Evolutionary conservation across 169 alveolate species (phyloP), one percentile per base, ranked within the genome.

Genomic region (Plasmodium falciparum): DNA sequence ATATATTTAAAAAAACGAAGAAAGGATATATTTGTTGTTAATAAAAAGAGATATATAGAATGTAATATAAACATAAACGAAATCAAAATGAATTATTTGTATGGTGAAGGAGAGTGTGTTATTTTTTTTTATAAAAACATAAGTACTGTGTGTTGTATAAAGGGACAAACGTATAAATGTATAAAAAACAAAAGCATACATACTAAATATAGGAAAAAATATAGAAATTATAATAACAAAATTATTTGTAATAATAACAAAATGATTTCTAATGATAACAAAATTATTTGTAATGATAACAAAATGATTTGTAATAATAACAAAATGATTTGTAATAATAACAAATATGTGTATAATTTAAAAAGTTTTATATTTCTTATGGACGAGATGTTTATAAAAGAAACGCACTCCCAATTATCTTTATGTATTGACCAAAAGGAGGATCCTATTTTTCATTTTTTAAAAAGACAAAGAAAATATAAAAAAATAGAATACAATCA

Each of bases 71-170:
- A 73, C 11, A 22, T 73, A 62, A 61, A 54, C 2, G n/a, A 45
- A 2, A 29, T 73, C 22, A 33, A 54, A 29, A 20, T 73, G 15
- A 24, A 24, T 33, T 73, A 73, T n/a, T 6, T 47, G 9, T 73
- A 73, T 61, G 39, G 71, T 1, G 52, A 33, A 22, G 24, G 71
- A 15, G 86, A 73, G n/a, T 73, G 45, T 45, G 39, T 73, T 8
- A 17, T 26, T 8, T 73, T 69, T 22, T 73, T 2, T 62, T 56
- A 62, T 45, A 73, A 54, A 33, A 73, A 73, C 4, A 45, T 73
- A 11, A 62, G 12, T 1, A 59, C 52, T 8, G 29, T n/a, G 0
- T 15, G 54, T 26, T 59, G n/a, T 2, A 26, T 73, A 5, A 56
- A n/a, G 26, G 86, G 15, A 22, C 72, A 33, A 24, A 22, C 11